These are phyloP conservation scores for Exidia glandulosa DNA, from an alignment of 768 basidiomycete species.

Conservation along the genomic window DNA sequence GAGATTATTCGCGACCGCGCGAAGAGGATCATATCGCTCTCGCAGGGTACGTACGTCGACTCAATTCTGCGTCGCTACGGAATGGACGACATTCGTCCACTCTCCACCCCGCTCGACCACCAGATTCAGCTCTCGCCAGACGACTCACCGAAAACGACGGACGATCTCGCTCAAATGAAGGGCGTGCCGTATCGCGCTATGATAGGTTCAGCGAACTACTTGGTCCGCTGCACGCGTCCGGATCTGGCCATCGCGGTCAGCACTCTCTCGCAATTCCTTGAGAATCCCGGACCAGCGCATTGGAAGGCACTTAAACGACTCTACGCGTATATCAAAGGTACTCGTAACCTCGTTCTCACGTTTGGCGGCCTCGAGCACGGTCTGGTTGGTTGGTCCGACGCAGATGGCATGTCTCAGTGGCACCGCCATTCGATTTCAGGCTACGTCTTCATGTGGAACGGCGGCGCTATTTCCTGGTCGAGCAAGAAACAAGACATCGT, in stretches of 20 bases:
- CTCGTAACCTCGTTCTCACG: constrained; percentile 7
- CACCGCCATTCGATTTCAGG: constrained; percentile 11
- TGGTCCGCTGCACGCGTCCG: constrained; percentile 15
- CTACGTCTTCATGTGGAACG: constrained; percentile 19
- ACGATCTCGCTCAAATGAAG: too few relatives aligned
- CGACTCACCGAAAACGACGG: too few relatives aligned
- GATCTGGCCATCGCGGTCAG: constrained; percentile 19
- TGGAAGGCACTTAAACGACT: too few relatives aligned
- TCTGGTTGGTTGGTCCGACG: constrained; percentile 6
- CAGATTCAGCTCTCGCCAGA: too few relatives aligned
- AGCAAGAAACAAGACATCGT: constrained; percentile 4
- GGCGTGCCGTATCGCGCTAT: constrained; percentile 12
- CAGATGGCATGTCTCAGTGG: constrained; percentile 4
- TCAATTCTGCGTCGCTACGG: not conserved
- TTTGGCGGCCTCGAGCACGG: constrained; percentile 5
- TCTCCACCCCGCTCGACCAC: not conserved
- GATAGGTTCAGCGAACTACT: constrained; percentile 21
- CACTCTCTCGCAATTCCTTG: constrained; percentile 14
- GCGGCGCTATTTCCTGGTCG: constrained; percentile 5
- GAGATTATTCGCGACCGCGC: not conserved
- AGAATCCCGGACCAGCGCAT: constrained; percentile 7
- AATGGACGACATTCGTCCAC: not conserved
- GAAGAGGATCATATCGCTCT: not conserved
- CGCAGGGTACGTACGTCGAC: not conserved
- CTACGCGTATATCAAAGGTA: constrained; percentile 18